Evolutionary conservation across 2,329 filamentous ascomycete species (phyloP).

Genomic region (Cadophora gregata): DNA sequence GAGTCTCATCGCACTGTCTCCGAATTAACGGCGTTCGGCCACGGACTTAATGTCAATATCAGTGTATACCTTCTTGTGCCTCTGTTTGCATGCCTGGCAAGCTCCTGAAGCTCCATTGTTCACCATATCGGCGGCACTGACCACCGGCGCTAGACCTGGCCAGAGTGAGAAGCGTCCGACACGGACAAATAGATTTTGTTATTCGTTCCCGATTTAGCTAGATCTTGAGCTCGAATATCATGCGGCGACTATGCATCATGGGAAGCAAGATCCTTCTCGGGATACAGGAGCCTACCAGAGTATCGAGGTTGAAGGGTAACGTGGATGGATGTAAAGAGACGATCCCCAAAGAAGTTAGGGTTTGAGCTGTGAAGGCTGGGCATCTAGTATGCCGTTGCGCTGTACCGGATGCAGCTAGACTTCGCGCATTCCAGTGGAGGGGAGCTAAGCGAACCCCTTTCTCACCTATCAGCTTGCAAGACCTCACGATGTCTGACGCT

Average conservation of each 20-base stretch:
- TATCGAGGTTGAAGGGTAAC: not conserved
- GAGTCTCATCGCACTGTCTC: slow-evolving; percentile 11
- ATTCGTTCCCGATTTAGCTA: not conserved
- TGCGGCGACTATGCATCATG: not conserved
- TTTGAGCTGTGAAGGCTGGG: slow-evolving; percentile 3
- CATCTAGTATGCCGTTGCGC: too few relatives aligned
- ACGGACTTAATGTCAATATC: not conserved
- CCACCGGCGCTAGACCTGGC: too few relatives aligned
- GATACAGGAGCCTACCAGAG: not conserved
- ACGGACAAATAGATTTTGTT: not conserved
- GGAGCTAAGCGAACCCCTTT: not conserved
- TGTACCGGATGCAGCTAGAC: not conserved
- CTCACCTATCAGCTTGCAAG: slow-evolving; percentile 2
- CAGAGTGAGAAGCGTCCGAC: not conserved
- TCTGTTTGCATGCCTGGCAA: slow-evolving; percentile 13
- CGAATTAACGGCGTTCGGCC: not conserved
- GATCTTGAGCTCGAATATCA: slow-evolving; percentile 8
- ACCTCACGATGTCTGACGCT: not conserved
- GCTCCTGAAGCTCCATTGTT: slow-evolving; percentile 9
- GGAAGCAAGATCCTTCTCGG: not conserved
- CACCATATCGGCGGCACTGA: not conserved
- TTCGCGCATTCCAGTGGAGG: not conserved
- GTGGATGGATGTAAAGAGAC: not conserved
- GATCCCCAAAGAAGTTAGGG: not conserved
- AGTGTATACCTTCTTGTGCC: slow-evolving; percentile 8